Conservation (phyloP, 169 alveolate species). For the Prorocentrum cordatum region DNA sequence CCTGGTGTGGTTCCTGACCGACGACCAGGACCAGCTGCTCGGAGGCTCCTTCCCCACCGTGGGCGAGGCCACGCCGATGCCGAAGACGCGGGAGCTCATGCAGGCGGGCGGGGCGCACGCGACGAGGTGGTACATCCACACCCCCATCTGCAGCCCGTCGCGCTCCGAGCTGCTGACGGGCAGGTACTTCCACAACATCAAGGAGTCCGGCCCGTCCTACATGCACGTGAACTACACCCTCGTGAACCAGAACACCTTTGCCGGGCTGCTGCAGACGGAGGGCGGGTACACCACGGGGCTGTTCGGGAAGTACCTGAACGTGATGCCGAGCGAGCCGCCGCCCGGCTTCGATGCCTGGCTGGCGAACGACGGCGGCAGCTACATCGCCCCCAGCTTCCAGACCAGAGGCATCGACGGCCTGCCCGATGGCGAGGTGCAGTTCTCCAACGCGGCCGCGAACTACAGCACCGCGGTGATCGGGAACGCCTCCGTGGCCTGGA, state of each 20-base stretch:
- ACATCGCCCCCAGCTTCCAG: not conserved
- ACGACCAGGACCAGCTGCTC: slow-evolving; percentile 2
- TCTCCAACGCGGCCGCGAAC: not conserved
- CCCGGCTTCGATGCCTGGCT: not conserved
- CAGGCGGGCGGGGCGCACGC: not conserved
- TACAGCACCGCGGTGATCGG: slow-evolving; percentile 11
- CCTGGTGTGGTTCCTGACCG: not conserved
- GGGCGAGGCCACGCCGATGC: not conserved
- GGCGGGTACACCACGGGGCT: not conserved
- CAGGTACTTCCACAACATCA: slow-evolving; percentile 10
- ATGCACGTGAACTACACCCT: slow-evolving; percentile 17
- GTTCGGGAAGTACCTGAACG: slow-evolving; percentile 8
- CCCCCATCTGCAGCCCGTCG: slow-evolving; percentile 10
- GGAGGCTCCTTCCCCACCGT: slow-evolving; percentile 1
- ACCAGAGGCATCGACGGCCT: not conserved
- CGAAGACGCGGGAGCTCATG: not conserved
- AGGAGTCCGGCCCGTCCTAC: not conserved
- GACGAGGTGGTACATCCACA: not conserved
- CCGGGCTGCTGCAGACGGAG: not conserved
- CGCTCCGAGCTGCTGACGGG: not conserved
- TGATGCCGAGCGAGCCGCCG: not conserved
- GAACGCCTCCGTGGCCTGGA: not conserved
- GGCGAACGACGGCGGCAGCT: not conserved
- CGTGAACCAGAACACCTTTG: not conserved
- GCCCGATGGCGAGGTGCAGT: not conserved